Evolutionary conservation across 2,329 filamentous ascomycete genomes (phyloP), one percentile per base, ranked within the genome.

Genomic region (Diplodia scrobiculata): DNA sequence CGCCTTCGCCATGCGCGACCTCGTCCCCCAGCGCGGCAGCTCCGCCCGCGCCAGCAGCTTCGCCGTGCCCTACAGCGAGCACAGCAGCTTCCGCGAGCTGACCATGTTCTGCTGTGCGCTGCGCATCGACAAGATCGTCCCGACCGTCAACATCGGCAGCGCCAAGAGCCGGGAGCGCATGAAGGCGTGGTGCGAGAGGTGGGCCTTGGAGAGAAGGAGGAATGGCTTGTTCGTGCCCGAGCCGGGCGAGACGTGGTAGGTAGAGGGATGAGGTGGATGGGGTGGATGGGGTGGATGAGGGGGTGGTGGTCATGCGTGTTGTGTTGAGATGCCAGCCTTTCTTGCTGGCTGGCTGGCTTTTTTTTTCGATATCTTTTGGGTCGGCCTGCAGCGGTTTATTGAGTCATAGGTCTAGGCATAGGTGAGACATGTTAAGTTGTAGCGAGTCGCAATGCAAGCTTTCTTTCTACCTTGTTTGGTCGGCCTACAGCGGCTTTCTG

Each of bases 51-150:
- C 91, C 45, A 89, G 90, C 76, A 97, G 92, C 76, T 97, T 96
- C 71, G 93, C 92, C 0, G 95, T 98, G 1, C 95, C 95, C 1
- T 99, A 99, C 75, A 93, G 89, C 62, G 95, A 99, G 79, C 95
- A 99, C 76, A 95, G 91, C 76, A 96, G 91, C 68, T 99, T 99
- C 74, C 84, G 94, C 48, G 95, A 99, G 81, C 78, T 99, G 74
- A 94, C 92, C 0, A 89, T 98, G 85, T 99, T 99, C 74, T 86
- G 94, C 71, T 95, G 95, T 83, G 86, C 89, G 21, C 76, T 99
- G 76, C 82, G 91, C 66, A 96, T 99, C 70, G 92, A 94, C 69
- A 91, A 89, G 78, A 86, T 99, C 6, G 89, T 99, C 17, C 95
- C 95, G 0, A 99, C 95, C 0, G 95, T 99, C 3, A 98, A 99